A percentile compares a stretch with the other conserved stretches of the same genome.
phyloP scores from a whole-genome alignment of 345 rosid genomes.

The Murraya paniculata region DNA sequence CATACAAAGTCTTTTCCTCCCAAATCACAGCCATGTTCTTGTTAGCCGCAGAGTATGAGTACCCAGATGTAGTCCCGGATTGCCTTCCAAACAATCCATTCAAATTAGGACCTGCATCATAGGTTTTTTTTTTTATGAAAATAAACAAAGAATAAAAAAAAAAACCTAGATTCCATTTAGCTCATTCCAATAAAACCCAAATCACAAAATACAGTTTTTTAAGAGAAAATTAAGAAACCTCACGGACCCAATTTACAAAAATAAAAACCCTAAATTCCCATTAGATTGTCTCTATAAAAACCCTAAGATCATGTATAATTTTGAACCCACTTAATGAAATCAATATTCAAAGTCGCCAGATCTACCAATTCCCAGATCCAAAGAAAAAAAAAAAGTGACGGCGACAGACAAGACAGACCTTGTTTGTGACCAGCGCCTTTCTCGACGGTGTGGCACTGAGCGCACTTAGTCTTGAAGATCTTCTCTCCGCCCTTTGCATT shows the following conservation, averaged over 20 bases:
- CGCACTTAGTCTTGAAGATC: slow-evolving; percentile 85
- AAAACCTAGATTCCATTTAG: not conserved
- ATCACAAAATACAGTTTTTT: not conserved
- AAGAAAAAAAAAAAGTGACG: not conserved
- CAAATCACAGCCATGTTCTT: slow-evolving; percentile 82
- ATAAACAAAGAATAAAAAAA: not conserved
- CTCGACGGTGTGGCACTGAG: slow-evolving; percentile 88
- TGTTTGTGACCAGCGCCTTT: slow-evolving; percentile 98
- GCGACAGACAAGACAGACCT: slow-evolving; percentile 63
- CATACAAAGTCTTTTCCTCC: slow-evolving; percentile 84
- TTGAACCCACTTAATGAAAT: no score
- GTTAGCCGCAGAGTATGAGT: slow-evolving; percentile 91
- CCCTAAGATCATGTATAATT: not conserved
- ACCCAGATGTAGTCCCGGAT: slow-evolving; percentile 66
- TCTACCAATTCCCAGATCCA: not conserved
- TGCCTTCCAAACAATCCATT: slow-evolving; percentile 91
- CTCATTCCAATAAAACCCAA: not conserved
- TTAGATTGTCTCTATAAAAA: no score
- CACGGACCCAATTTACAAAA: no score
- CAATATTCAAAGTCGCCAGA: not conserved
- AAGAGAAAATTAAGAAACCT: no score
- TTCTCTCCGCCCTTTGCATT: slow-evolving; percentile 70
- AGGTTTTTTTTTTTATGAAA: not conserved
- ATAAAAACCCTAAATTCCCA: no score
- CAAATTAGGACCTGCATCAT: slow-evolving; percentile 69